phyloP scores from a whole-genome alignment of 2,329 filamentous ascomycete genomes.

The Pseudogymnoascus pannorum region DNA sequence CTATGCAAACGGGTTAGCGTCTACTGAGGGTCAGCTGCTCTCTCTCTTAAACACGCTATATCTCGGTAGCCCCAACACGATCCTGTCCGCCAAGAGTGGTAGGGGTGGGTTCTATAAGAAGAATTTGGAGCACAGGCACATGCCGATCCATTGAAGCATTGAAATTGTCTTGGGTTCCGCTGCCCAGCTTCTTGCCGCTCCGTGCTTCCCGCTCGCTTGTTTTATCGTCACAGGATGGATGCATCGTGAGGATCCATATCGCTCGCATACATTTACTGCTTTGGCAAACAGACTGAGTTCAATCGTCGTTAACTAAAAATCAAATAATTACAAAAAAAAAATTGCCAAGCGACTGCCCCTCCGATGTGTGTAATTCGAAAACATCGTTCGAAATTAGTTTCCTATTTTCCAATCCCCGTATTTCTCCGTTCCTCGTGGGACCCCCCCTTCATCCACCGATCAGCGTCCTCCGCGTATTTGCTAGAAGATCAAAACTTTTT shows the following conservation, averaged over 20 bases:
- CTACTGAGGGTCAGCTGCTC: neutral
- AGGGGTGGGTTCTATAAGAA: neutral
- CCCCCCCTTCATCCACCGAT: neutral
- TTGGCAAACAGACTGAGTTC: neutral
- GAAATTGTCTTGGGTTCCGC: neutral
- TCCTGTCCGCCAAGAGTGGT: neutral
- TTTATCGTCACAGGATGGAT: neutral
- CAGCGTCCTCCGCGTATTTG: neutral
- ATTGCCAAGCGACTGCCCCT: neutral
- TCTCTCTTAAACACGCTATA: neutral
- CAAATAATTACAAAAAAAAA: neutral
- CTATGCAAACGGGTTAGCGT: neutral
- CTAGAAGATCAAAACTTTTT: neutral
- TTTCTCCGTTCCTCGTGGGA: neutral
- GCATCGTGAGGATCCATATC: neutral
- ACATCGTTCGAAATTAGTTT: neutral
- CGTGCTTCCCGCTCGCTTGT: conserved; percentile 3
- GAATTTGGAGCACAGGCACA: neutral
- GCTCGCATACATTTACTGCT: neutral
- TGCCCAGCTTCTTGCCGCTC: neutral
- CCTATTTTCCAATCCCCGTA: neutral
- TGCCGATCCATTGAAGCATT: conserved; percentile 7
- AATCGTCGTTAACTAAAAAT: neutral
- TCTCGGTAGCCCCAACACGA: neutral
- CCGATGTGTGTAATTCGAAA: neutral